A percentile compares a stretch with the other conserved stretches of the same genome.
These are phyloP conservation scores for Penicillium daleae DNA, from an alignment of 495 filamentous ascomycete species.

Conservation along the genomic window DNA sequence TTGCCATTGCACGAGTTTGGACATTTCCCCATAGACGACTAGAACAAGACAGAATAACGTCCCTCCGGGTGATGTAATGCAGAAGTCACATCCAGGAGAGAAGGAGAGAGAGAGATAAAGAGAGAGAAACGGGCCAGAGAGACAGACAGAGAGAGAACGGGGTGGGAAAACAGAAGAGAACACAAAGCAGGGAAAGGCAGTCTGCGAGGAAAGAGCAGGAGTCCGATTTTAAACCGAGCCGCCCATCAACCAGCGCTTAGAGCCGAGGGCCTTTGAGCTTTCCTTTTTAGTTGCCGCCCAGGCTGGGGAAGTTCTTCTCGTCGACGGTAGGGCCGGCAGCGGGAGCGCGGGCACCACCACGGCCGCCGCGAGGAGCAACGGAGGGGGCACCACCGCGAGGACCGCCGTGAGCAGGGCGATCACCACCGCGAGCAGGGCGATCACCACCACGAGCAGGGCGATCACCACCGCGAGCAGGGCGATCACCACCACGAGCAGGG, in stretches of 20 bases:
- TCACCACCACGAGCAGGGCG: slow-evolving; percentile 46
- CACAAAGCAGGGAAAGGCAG: slow-evolving; percentile 12
- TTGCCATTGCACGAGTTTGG: slow-evolving; percentile 14
- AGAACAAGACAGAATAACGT: slow-evolving; percentile 7
- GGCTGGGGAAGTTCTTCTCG: slow-evolving; percentile 57
- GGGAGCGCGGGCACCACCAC: slow-evolving; percentile 38
- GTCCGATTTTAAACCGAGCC: neutral
- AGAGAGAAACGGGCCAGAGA: slow-evolving; percentile 16
- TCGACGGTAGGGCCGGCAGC: slow-evolving; percentile 45
- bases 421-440: slow-evolving; percentile 37
- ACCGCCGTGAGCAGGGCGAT: slow-evolving; percentile 30
- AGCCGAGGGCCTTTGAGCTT: neutral
- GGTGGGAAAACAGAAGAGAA: slow-evolving; percentile 10
- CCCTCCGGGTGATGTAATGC: slow-evolving; percentile 6
- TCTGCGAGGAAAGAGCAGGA: slow-evolving; percentile 8
- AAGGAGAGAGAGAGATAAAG: slow-evolving; percentile 12
- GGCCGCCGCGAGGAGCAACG: slow-evolving; percentile 34
- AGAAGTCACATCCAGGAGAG: slow-evolving; percentile 17
- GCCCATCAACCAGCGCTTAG: slow-evolving; percentile 7
- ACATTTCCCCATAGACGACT: slow-evolving; percentile 12
- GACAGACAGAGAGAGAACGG: slow-evolving; percentile 11
- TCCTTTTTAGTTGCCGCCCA: slow-evolving; percentile 48
- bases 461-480: slow-evolving; percentile 33
- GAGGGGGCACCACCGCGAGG: slow-evolving; percentile 43
- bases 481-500: slow-evolving; percentile 37